Base-by-base conservation (phyloP, 1,284 basidiomycete species). In the Pseudozyma tsukubaensis region DNA sequence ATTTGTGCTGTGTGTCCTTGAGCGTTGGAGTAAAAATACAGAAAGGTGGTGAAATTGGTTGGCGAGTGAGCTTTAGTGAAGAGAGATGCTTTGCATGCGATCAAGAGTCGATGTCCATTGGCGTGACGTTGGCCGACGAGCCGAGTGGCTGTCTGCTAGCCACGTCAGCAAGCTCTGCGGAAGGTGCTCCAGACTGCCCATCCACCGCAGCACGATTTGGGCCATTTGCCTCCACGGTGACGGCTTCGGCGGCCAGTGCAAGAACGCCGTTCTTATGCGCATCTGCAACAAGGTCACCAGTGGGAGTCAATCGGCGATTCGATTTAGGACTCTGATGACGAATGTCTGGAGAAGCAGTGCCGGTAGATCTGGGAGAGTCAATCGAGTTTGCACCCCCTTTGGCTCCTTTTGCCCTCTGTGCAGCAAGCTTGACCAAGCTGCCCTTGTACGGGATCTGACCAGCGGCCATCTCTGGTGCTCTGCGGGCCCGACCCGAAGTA, bases 381-480 rank as follows among this genome's bases (percentile, higher is more conserved):
- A 36, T 19, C 34, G 61, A 16, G 0, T 39, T 42, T 6, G 37
- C 21, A n/a, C 43, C 51, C 16, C 51, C 58, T 37, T 70, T 66
- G 18, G 62, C 56, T 19, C 58, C 68, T 49, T 75, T 75, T 29
- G 72, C 72, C 42, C 72, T 39, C 51, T 75, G 63, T 11, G 72
- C 72, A 1, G 72, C 72, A 1, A 75, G 64, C 60, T 68, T 75
- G 45, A 71, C 65, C 40, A 75, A 24, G 29, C 72, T 75, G 21
- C 72, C 72, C 49, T 75, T 75, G 54, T 75, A 75, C 0, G 56
- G 59, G 42, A 75, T 75, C 49, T 75, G 72, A 16, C 72, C 72
- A 7, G 72, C 72, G 13, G 72, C 68, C 72, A 75, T 75, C 48
- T 75, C 72, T 1, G 72, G 72, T 18, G 72, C 56, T 47, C 66